Conservation (phyloP, 2,329 filamentous ascomycete genomes). For the Aspergillus luchuensis region DNA sequence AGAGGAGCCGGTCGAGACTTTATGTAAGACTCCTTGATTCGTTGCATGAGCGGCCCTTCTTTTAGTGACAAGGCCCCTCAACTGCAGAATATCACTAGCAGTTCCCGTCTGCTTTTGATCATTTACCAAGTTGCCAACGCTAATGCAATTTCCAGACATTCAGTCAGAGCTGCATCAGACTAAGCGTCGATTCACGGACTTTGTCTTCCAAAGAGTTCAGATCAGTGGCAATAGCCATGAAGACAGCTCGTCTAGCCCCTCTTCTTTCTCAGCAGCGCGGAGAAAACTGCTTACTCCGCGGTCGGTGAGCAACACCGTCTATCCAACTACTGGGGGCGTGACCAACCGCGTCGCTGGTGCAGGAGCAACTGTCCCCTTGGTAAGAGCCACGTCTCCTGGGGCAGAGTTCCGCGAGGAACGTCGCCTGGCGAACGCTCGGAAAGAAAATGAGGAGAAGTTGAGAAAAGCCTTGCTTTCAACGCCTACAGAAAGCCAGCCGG, state of each 20-base stretch:
- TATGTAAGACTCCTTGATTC: slow-evolving; percentile 44
- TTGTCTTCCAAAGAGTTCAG: slow-evolving; percentile 48
- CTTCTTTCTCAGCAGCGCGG: slow-evolving; percentile 25
- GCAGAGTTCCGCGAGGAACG: slow-evolving; percentile 43
- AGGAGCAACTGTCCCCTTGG: slow-evolving; percentile 38
- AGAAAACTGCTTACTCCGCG: slow-evolving; percentile 34
- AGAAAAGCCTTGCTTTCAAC: slow-evolving; percentile 30
- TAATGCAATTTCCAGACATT: slow-evolving; percentile 41
- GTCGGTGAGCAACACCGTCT: slow-evolving; percentile 37
- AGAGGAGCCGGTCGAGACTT: slow-evolving; percentile 58
- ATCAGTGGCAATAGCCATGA: slow-evolving; percentile 21
- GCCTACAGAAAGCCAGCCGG: slow-evolving; percentile 9
- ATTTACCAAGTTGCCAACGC: not conserved
- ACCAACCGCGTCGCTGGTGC: slow-evolving; percentile 16
- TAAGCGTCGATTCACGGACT: slow-evolving; percentile 53
- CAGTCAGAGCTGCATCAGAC: slow-evolving; percentile 47
- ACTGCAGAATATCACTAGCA: not conserved
- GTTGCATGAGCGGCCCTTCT: not conserved
- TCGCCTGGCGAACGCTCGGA: slow-evolving; percentile 30
- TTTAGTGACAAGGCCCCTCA: not conserved
- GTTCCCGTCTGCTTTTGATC: not conserved
- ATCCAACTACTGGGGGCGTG: slow-evolving; percentile 18
- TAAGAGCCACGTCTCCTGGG: slow-evolving; percentile 46
- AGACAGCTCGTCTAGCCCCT: slow-evolving; percentile 18
- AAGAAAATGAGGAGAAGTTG: slow-evolving; percentile 34